These are phyloP conservation scores for Trichoderma oligosporum DNA, from an alignment of 2,329 filamentous ascomycete genomes.

Conservation along the genomic window DNA sequence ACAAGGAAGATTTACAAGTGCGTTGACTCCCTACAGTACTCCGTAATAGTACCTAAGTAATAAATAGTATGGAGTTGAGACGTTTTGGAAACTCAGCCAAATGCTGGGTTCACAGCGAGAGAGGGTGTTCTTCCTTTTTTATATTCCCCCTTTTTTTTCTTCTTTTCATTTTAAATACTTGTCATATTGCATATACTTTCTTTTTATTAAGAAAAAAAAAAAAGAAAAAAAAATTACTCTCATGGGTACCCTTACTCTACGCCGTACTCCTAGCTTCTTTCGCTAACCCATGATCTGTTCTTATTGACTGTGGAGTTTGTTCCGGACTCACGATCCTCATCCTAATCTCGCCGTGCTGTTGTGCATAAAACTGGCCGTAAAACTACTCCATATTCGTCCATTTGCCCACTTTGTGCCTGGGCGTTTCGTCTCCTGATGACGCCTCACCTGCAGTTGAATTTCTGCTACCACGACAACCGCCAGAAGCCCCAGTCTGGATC, in stretches of 20 bases:
- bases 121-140: neutral
- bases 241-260: slow-evolving; percentile 14
- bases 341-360: slow-evolving; percentile 16
- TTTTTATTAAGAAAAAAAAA: too few relatives aligned
- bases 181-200: neutral
- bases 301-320: slow-evolving; percentile 11
- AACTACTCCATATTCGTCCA: slow-evolving; percentile 15
- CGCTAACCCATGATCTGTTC: slow-evolving; percentile 11
- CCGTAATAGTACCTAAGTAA: too few relatives aligned
- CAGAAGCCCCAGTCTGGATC: neutral
- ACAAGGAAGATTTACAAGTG: too few relatives aligned
- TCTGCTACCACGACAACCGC: slow-evolving; percentile 16
- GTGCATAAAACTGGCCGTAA: slow-evolving; percentile 16
- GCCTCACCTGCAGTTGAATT: slow-evolving; percentile 14
- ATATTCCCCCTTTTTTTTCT: slow-evolving; percentile 5
- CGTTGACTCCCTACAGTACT: too few relatives aligned
- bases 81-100: neutral
- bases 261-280: neutral
- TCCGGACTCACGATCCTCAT: slow-evolving; percentile 17
- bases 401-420: slow-evolving; percentile 15
- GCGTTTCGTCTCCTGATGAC: slow-evolving; percentile 16
- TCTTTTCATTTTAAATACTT: neutral
- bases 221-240: too few relatives aligned
- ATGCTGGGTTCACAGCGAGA: neutral
- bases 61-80: too few relatives aligned